A percentile compares a stretch with the other conserved stretches of the same genome.
Conservation (phyloP, 2,329 filamentous ascomycete genomes). For the Ophiostoma fasciatum region DNA sequence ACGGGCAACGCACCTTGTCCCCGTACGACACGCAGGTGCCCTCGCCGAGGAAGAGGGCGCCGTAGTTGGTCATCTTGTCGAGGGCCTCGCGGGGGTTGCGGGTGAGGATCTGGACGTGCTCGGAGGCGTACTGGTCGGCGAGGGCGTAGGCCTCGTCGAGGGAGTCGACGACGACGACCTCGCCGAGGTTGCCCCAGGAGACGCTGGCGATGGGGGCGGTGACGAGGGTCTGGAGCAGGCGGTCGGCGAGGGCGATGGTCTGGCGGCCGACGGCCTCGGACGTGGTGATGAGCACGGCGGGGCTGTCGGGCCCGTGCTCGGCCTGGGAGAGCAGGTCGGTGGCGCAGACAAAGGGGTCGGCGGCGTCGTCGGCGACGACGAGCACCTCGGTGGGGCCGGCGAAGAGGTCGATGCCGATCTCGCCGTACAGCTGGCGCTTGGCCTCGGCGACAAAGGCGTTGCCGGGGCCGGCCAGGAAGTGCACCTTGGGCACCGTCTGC, state of each 20-base stretch:
- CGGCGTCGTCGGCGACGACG: conserved; percentile 31
- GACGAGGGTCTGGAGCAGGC: conserved; percentile 24
- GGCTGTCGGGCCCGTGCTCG: conserved; percentile 37
- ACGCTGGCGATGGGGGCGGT: conserved; percentile 27
- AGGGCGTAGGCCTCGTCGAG: conserved; percentile 27
- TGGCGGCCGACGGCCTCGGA: conserved; percentile 23
- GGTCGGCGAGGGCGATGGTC: conserved; percentile 22
- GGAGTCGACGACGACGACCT: conserved; percentile 27
- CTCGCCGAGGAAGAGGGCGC: conserved; percentile 34
- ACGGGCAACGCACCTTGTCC: too few relatives aligned
- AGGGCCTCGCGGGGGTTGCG: conserved; percentile 30
- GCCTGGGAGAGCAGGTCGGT: conserved; percentile 32
- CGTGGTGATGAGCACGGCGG: conserved; percentile 34
- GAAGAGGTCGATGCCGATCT: conserved; percentile 37
- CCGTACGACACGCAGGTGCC: conserved; percentile 38
- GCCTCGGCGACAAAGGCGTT: conserved; percentile 40
- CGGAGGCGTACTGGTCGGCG: conserved; percentile 32
- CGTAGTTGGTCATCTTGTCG: conserved; percentile 35
- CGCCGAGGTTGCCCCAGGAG: conserved; percentile 30
- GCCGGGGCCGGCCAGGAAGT: conserved; percentile 39
- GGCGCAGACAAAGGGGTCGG: conserved; percentile 29
- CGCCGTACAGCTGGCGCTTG: conserved; percentile 37
- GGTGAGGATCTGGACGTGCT: conserved; percentile 38
- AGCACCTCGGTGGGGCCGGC: conserved; percentile 39
- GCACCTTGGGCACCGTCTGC: conserved; percentile 37